A percentile compares a stretch with the other conserved stretches of the same genome.
Conservation (phyloP, 345 rosid genomes). For the Mercurialis annua region DNA sequence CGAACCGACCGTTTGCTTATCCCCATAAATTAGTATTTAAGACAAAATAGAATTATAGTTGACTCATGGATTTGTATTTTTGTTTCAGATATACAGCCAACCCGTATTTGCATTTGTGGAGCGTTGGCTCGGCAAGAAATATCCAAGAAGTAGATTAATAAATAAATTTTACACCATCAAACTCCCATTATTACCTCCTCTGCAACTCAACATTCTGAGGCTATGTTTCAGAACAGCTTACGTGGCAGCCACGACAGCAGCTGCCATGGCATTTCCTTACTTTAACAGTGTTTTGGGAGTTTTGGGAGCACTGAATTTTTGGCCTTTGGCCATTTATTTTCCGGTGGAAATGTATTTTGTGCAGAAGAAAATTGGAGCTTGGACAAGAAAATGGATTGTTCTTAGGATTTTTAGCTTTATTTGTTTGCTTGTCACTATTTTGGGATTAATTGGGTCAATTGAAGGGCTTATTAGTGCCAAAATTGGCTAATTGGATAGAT, state of each 20-base stretch:
- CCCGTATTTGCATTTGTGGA: constrained; percentile 64
- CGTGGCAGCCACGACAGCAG: constrained; percentile 38
- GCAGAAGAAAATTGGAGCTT: constrained; percentile 44
- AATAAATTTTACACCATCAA: constrained; percentile 35
- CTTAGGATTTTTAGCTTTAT: constrained; percentile 49
- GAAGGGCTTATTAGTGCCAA: constrained; percentile 42
- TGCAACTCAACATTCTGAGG: constrained; percentile 36
- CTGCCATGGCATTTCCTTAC: constrained; percentile 56
- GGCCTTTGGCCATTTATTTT: constrained; percentile 63
- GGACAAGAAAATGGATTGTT: constrained; percentile 51
- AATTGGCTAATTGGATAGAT: constrained; percentile 32
- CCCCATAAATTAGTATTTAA: background rate
- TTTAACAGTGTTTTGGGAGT: constrained; percentile 57
- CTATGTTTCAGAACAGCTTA: constrained; percentile 44
- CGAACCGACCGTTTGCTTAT: constrained; percentile 17
- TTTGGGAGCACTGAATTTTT: constrained; percentile 61
- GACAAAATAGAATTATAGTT: background rate
- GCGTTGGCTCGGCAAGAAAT: constrained; percentile 41
- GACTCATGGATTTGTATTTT: background rate
- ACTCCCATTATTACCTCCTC: constrained; percentile 29
- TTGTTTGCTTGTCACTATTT: constrained; percentile 38
- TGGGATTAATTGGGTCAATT: constrained; percentile 45
- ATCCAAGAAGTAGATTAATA: constrained; percentile 37
- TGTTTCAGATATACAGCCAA: constrained; percentile 52
- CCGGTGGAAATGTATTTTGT: constrained; percentile 64